Evolutionary conservation across 2,329 filamentous ascomycete species (phyloP), one percentile per base, ranked within the genome.

Genomic region (Gaeumannomyces sp.): DNA sequence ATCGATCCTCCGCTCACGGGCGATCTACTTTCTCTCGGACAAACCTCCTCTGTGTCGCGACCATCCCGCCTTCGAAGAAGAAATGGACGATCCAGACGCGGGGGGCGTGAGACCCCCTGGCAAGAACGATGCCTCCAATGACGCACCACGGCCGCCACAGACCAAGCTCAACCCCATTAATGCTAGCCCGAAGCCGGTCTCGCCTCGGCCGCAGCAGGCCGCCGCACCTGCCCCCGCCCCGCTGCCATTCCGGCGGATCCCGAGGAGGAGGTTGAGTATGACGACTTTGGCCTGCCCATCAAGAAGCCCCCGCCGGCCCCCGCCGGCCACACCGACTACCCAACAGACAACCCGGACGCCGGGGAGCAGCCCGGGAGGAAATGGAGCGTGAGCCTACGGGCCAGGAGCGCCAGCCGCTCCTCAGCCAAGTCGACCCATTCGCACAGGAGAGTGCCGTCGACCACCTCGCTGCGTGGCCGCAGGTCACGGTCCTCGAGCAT

Each of bases 261-360:
- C 67, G 72, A 70, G 67, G 72, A 71, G 67, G 71, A 69, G 65
- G 74, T 72, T 62, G 85, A 89, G 71, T 77, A 87, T 66, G 89
- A 92, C 74, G 89, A 92, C 69, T 92, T 91, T 73, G 89, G 89
- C 62, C 77, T 92, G 68, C 88, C 88, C 25, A 82, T 89, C 67
- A 81, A 80, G 73, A 84, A 80, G 70, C 33, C 45, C 22, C 66
- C 1, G 45, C 67, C 31, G 27, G 64, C 59, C 7, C 25, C 59
- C 33, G 31, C 61, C 59, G 13, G 65, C 28, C 27, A 38, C 22
- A 29, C 22, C 33, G 59, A 65, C 14, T 61, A 50, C 14, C 35
- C 14, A 4, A 2, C 14, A 14, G 58, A 31, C 53, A 35, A 56
- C 33, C 45, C 67, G 27, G 62, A 67, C 4, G 35, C 35, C 6